Evolutionary conservation across 2,329 filamentous ascomycete species (phyloP), one percentile per base, ranked within the genome.

Genomic region (Huntiella omanensis): DNA sequence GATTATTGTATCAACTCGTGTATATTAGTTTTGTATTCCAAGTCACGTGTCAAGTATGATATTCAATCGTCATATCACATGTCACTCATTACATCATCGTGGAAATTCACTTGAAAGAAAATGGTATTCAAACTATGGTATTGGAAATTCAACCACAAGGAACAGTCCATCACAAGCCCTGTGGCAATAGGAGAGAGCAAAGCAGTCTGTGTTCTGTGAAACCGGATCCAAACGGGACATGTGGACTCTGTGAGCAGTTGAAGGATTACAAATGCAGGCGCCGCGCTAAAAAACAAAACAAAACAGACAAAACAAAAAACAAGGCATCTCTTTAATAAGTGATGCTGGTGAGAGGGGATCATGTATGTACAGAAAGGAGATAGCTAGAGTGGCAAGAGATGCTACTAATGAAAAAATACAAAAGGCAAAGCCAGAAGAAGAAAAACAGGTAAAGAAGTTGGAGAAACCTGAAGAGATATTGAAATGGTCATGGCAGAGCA

Each of bases 281-380:
- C 46, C 40, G 33, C 40, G 46, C 46, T 44, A 42, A 33, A 40
- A 40, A 17, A 10, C n/a, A 13, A 19, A 16, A 5, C 12, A 45
- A 28, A 6, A 35, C 28, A 47, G 16, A 19, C 5, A 43, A 38
- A 34, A 40, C 16, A 32, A 39, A 40, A 15, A 32, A 28, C 19
- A 16, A 35, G 13, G 41, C 8, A n/a, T 35, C 28, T 33, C 15
- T 15, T 40, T 6, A 35, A 47, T 42, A 45, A 33, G 35, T 45
- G 36, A 40, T n/a, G 10, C 10, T 4, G 15, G 42, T 8, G 36
- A 32, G 32, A 36, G 11, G 44, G 34, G 41, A 22, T 33, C 17
- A 34, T 17, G 41, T 40, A 40, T 40, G 44, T 43, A 49, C 40
- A 51, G 32, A 43, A 19, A 19, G 28, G 16, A 6, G 32, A 15